A percentile compares a stretch with the other conserved stretches of the same genome.
These are phyloP conservation scores for Geotrichum aggregatum DNA, from an alignment of 1,139 yeast genomes.

Conservation along the genomic window DNA sequence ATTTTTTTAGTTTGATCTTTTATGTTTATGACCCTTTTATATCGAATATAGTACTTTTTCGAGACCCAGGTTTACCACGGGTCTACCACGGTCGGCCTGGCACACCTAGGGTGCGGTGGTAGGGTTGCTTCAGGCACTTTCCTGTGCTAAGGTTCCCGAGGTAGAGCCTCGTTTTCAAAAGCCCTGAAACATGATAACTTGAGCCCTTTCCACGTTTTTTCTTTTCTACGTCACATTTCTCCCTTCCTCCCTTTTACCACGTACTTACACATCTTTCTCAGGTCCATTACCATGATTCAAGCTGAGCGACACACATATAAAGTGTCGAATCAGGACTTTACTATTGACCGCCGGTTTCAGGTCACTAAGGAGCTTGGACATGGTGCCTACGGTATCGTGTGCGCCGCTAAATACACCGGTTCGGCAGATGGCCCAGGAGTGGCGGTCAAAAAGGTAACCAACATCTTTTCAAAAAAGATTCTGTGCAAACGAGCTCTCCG, in stretches of 20 bases:
- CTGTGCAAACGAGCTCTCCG: slow-evolving; percentile 85
- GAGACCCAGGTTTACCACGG: too few relatives aligned
- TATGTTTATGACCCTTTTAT: slow-evolving; percentile 2
- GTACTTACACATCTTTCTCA: background rate
- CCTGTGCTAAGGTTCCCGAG: too few relatives aligned
- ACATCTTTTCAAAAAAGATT: slow-evolving; percentile 82
- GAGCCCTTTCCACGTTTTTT: background rate
- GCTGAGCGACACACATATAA: slow-evolving; percentile 24
- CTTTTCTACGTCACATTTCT: background rate
- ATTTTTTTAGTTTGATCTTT: slow-evolving; percentile 13
- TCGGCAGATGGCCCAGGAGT: slow-evolving; percentile 48
- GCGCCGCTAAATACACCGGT: slow-evolving; percentile 79
- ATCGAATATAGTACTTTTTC: background rate
- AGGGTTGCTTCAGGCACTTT: too few relatives aligned
- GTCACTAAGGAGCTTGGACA: slow-evolving; percentile 57
- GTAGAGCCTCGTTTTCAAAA: too few relatives aligned
- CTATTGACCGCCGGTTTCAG: slow-evolving; percentile 22
- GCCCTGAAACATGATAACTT: background rate
- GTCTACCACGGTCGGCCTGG: too few relatives aligned
- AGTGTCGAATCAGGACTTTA: slow-evolving; percentile 23
- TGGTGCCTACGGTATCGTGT: slow-evolving; percentile 95
- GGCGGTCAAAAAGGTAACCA: slow-evolving; percentile 88
- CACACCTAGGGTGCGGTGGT: too few relatives aligned
- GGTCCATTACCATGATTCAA: slow-evolving; percentile 18
- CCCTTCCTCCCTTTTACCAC: background rate